Evolutionary conservation across 2,329 filamentous ascomycete species (phyloP).

Genomic region (Ceratocystiopsis sp.): DNA sequence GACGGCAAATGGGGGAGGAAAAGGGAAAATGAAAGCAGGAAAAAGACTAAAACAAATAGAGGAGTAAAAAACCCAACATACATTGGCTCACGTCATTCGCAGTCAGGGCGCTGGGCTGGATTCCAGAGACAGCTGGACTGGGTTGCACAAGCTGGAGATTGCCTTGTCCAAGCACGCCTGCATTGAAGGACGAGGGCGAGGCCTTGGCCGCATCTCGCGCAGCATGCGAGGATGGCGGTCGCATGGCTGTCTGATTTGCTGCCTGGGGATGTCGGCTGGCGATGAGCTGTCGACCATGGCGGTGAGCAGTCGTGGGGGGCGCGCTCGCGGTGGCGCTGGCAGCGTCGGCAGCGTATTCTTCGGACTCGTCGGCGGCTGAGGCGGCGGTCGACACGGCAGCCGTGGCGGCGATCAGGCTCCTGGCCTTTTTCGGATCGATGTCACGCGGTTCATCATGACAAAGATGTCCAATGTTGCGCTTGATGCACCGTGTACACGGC

Average conservation of each 20-base stretch:
- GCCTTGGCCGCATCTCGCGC: conserved; percentile 21
- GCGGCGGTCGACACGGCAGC: conserved; percentile 17
- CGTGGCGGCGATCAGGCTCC: conserved; percentile 40
- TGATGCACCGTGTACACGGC: conserved; percentile 93
- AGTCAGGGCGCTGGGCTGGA: conserved; percentile 41
- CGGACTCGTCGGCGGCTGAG: too few relatives aligned
- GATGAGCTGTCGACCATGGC: too few relatives aligned
- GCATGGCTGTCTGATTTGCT: conserved; percentile 32
- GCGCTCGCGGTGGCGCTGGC: too few relatives aligned
- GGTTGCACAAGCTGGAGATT: conserved; percentile 53
- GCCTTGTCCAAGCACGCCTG: conserved; percentile 29
- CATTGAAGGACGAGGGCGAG: conserved; percentile 23
- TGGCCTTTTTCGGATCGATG: conserved; percentile 60
- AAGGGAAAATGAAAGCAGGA: background rate
- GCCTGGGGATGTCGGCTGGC: background rate
- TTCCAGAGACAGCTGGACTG: conserved; percentile 43
- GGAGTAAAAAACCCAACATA: conserved; percentile 23
- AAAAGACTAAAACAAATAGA: conserved; percentile 59
- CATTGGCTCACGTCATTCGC: conserved; percentile 53
- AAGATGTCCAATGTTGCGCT: conserved; percentile 94
- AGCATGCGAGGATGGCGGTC: conserved; percentile 29
- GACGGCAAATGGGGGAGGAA: too few relatives aligned
- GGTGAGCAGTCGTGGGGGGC: too few relatives aligned
- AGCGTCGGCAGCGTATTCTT: too few relatives aligned
- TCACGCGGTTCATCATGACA: conserved; percentile 97